phyloP scores from a whole-genome alignment of 2,329 filamentous ascomycete genomes.

The Cryphonectria naterciae region DNA sequence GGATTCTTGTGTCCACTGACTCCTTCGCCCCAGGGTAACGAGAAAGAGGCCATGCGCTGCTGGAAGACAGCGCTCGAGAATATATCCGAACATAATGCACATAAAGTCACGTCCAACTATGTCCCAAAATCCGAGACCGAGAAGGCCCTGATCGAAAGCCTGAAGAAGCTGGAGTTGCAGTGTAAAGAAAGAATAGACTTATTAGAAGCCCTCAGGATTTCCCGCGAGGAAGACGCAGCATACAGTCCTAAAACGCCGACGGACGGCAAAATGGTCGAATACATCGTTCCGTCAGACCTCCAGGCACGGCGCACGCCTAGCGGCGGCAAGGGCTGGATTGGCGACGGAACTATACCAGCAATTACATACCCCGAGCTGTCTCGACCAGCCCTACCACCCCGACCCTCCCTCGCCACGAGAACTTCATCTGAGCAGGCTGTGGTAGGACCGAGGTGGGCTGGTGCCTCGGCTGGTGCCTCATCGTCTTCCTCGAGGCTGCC shows the following conservation, averaged over 20 bases:
- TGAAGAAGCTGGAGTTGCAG: constrained; percentile 83
- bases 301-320: constrained; percentile 27
- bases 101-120: constrained; percentile 71
- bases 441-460: constrained; percentile 39
- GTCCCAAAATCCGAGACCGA: constrained; percentile 80
- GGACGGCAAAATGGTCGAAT: constrained; percentile 26
- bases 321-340: constrained; percentile 66
- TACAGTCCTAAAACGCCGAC: constrained; percentile 33
- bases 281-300: constrained; percentile 29
- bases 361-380: constrained; percentile 81
- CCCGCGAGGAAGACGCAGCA: constrained; percentile 51
- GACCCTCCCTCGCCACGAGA: constrained; percentile 60
- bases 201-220: constrained; percentile 76
- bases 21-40: constrained; percentile 69
- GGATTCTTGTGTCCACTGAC: constrained; percentile 10
- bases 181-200: constrained; percentile 93
- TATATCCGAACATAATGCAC: constrained; percentile 84
- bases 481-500: constrained; percentile 30
- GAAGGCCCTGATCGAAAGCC: constrained; percentile 76
- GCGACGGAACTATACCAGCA: constrained; percentile 79
- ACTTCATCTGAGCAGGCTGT: constrained; percentile 55
- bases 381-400: constrained; percentile 63
- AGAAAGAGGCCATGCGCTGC: constrained; percentile 84
- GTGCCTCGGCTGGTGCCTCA: constrained; percentile 20
- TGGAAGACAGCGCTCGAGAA: constrained; percentile 89